Conservation (phyloP, 164 flowering plant species). For the Stephania japonica region DNA sequence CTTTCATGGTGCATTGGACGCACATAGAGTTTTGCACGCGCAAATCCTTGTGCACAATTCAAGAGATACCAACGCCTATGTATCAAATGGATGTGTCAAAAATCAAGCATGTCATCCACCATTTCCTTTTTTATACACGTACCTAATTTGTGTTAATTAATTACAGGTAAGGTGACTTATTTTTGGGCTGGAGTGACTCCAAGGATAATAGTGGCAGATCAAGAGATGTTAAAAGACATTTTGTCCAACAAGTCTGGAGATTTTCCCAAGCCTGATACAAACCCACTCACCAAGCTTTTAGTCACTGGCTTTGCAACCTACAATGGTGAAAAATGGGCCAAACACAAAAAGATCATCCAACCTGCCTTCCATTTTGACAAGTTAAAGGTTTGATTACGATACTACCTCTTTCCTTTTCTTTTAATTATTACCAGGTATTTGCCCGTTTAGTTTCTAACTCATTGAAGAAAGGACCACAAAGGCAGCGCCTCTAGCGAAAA, state of each 20-base stretch:
- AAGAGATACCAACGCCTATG: too few relatives aligned
- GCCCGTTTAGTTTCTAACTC: background rate
- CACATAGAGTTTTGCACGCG: too few relatives aligned
- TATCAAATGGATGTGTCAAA: too few relatives aligned
- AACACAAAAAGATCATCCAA: constrained; percentile 21
- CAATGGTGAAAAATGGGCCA: constrained; percentile 26
- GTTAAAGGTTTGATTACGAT: constrained; percentile 18
- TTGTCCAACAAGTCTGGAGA: constrained; percentile 7
- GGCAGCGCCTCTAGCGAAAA: too few relatives aligned
- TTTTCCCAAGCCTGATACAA: background rate
- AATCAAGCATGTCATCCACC: too few relatives aligned
- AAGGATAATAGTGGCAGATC: constrained; percentile 6
- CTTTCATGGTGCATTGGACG: too few relatives aligned
- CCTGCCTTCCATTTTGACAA: constrained; percentile 29
- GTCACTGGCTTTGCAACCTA: constrained; percentile 11
- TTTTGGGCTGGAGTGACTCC: constrained; percentile 14
- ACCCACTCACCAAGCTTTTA: constrained; percentile 8
- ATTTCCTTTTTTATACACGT: too few relatives aligned
- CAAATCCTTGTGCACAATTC: too few relatives aligned
- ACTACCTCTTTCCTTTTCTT: background rate
- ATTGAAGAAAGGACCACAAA: too few relatives aligned
- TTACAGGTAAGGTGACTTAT: constrained; percentile 12
- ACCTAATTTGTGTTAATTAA: background rate
- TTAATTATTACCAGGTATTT: too few relatives aligned
- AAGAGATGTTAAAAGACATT: constrained; percentile 12